Percentiles rank a stretch among this genome's conserved stretches.
Conservation (phyloP, 2,329 filamentous ascomycete genomes). For the Xenosphaeropsis pyriputrescens region DNA sequence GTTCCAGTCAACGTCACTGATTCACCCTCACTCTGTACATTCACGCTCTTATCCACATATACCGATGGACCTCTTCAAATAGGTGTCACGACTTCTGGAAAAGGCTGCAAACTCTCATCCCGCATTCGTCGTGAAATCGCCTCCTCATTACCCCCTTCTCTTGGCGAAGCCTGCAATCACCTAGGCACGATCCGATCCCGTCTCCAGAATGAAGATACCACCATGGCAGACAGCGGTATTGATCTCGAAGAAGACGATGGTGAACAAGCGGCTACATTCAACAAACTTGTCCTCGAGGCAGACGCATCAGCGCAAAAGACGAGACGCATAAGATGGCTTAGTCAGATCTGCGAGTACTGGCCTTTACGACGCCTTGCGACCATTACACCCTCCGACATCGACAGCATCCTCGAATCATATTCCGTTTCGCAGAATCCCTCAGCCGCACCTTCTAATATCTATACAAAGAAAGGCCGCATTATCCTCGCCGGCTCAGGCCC, state of each 20-base stretch:
- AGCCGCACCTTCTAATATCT: constrained; percentile 13
- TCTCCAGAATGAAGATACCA: constrained; percentile 57
- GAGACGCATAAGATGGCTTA: constrained; percentile 79
- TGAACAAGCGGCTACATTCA: constrained; percentile 72
- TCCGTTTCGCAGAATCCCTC: constrained; percentile 10
- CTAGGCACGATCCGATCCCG: constrained; percentile 59
- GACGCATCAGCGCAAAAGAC: constrained; percentile 63
- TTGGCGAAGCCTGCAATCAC: constrained; percentile 64
- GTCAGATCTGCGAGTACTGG: constrained; percentile 98
- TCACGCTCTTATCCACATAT: constrained; percentile 79
- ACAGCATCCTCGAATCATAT: constrained; percentile 63
- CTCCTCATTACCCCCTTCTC: constrained; percentile 56
- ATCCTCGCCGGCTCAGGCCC: constrained; percentile 87
- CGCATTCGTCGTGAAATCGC: constrained; percentile 82
- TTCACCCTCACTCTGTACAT: constrained; percentile 72
- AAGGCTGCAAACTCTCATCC: constrained; percentile 85
- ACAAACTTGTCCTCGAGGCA: constrained; percentile 61
- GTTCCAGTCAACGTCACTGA: constrained; percentile 93
- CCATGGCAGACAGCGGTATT: constrained; percentile 15
- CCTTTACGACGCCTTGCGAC: constrained; percentile 68
- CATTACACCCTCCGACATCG: constrained; percentile 69
- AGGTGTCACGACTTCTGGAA: constrained; percentile 88
- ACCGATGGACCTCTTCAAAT: constrained; percentile 85
- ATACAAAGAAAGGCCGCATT: constrained; percentile 46
- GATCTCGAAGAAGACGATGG: constrained; percentile 39